These are phyloP conservation scores for Aspergillus sp. DNA, from an alignment of 2,329 filamentous ascomycete species.

Conservation along the genomic window DNA sequence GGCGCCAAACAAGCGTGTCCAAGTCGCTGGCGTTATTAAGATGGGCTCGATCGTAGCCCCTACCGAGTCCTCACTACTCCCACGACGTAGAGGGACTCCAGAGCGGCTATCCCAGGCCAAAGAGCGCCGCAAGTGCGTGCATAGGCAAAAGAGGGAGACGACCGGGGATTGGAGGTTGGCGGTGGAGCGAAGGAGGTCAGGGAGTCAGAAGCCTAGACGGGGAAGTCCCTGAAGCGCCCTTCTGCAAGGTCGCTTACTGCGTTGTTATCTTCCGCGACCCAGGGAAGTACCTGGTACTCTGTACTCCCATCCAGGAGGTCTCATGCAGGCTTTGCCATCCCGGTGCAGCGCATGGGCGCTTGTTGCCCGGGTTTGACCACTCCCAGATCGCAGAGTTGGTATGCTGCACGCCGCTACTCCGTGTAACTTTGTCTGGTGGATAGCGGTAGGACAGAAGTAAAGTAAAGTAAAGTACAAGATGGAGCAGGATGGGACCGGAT, in stretches of 20 bases:
- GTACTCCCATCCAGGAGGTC: too few relatives aligned
- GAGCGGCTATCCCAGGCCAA: too few relatives aligned
- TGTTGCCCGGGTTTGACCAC: too few relatives aligned
- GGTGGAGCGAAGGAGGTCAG: not conserved
- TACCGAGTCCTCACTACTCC: not conserved
- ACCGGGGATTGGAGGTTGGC: too few relatives aligned
- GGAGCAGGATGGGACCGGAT: not conserved
- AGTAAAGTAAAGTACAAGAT: not conserved
- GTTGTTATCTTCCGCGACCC: not conserved
- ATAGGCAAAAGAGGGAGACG: not conserved
- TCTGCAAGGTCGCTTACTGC: conserved; percentile 9
- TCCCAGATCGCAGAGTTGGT: too few relatives aligned
- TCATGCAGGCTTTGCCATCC: too few relatives aligned
- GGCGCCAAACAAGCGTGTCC: conserved; percentile 22
- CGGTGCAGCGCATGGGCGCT: too few relatives aligned
- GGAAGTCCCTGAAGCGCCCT: not conserved
- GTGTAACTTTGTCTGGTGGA: too few relatives aligned
- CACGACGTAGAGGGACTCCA: not conserved
- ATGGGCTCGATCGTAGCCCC: not conserved
- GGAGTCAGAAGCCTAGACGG: conserved; percentile 2
- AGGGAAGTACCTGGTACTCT: not conserved
- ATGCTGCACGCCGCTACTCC: too few relatives aligned
- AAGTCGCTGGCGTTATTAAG: conserved; percentile 9
- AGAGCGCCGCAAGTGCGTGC: not conserved
- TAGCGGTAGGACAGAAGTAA: too few relatives aligned